Conservation (phyloP, 306 rosid genomes). For the Trifolium pratense region DNA sequence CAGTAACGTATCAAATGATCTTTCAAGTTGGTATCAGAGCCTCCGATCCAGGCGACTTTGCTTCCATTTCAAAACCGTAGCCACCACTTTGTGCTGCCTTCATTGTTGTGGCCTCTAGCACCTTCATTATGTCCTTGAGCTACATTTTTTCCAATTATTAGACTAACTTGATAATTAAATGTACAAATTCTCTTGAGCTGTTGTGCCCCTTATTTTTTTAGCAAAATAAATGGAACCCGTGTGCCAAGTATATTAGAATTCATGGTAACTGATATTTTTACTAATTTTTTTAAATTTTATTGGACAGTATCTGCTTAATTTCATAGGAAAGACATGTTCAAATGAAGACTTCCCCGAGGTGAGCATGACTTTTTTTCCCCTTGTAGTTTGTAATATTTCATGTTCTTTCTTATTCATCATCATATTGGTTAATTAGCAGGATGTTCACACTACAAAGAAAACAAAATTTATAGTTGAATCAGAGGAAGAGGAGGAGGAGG, state of each 20-base stretch:
- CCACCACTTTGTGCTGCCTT: neutral
- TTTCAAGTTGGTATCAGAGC: neutral
- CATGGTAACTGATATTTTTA: slow-evolving; percentile 10
- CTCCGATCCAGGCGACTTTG: neutral
- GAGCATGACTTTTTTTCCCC: slow-evolving; percentile 13
- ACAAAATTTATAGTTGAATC: slow-evolving; percentile 37
- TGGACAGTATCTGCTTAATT: slow-evolving; percentile 44
- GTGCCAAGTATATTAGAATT: slow-evolving; percentile 20
- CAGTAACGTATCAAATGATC: neutral
- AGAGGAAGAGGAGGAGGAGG: slow-evolving; percentile 43
- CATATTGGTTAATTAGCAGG: slow-evolving; percentile 47
- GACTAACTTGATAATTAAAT: neutral
- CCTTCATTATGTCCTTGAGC: neutral
- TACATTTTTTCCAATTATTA: neutral
- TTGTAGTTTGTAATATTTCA: slow-evolving; percentile 16
- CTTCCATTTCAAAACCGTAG: neutral
- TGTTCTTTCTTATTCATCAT: slow-evolving; percentile 36
- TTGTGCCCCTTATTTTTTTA: neutral
- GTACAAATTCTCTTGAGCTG: neutral
- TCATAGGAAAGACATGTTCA: slow-evolving; percentile 37
- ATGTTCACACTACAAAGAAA: slow-evolving; percentile 38
- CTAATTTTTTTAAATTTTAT: slow-evolving; percentile 13
- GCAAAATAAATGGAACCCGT: neutral
- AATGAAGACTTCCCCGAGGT: slow-evolving; percentile 46
- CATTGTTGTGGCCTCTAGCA: neutral